Base-by-base conservation (phyloP, 805 yeast species). In the Yarrowia porcina region DNA sequence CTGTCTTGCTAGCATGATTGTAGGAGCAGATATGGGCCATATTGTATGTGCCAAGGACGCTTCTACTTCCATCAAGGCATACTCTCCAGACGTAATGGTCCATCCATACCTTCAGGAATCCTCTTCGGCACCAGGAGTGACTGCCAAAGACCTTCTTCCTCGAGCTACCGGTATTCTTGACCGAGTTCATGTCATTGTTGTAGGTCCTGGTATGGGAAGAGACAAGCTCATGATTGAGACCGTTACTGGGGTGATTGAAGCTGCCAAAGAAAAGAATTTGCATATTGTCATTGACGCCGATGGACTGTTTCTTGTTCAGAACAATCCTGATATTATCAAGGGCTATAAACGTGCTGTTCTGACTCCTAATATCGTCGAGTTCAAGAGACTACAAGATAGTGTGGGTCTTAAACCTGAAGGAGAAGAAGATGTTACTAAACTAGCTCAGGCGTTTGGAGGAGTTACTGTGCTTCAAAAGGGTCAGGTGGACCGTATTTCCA, bases 141-240 rank as follows among this genome's bases (percentile, higher is more conserved):
- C 70, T 15, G 64, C 66, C 10, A 66, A 33, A 27, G 63, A 67
- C 21, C 78, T 88, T 12, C 66, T 88, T 70, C 84, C 85, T 23
- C 83, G 83, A 69, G 80, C 89, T n/a, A 67, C 71, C 20, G 63
- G 76, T 0, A 69, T 92, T 21, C 74, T 93, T 36, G 78, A 79
- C 36, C 75, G 96, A 50, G 82, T 90, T 64, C 96, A 93, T 69
- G 89, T 86, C 8, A 84, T 91, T 27, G 89, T 94, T 1, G 80
- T 93, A 38, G 98, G 98, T 0, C 98, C 98, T 0, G 99, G 98
- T 0, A 81, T 92, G 64, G 99, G 99, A 0, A 78, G 99, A 54
- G 96, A 91, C 71, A 73, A 74, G 4, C 69, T 81, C 35, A 87
- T 90, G 90, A 73, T 87, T 61, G 77, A 79, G 54, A 80, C 87